phyloP scores from a whole-genome alignment of 495 filamentous ascomycete genomes.

The Penicillium diatomitis region DNA sequence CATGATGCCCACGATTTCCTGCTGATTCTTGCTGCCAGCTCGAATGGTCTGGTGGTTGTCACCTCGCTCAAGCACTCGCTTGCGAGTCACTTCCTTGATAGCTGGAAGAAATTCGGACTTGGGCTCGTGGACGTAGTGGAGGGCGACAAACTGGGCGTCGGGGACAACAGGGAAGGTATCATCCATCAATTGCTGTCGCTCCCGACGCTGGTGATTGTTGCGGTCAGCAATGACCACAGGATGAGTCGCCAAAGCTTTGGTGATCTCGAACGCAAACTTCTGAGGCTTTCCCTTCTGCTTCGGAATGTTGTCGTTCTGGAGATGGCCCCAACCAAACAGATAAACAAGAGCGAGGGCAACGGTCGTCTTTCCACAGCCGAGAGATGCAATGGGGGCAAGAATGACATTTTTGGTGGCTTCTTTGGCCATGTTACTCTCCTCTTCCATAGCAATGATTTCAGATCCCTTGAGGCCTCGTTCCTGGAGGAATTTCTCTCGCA shows the following conservation, averaged over 20 bases:
- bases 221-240: conserved; percentile 83
- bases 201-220: conserved; percentile 85
- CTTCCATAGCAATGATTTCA: conserved; percentile 67
- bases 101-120: conserved; percentile 43
- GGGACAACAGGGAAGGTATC: conserved; percentile 56
- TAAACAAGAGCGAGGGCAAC: conserved; percentile 72
- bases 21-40: conserved; percentile 51
- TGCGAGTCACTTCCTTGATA: conserved; percentile 65
- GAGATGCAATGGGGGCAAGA: conserved; percentile 77
- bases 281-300: conserved; percentile 61
- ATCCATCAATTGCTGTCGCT: conserved; percentile 76
- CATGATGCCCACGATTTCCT: conserved; percentile 83
- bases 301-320: conserved; percentile 96
- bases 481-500: conserved; percentile 78
- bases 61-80: conserved; percentile 73
- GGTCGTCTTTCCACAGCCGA: conserved; percentile 96
- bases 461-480: conserved; percentile 75
- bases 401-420: conserved; percentile 57
- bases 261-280: conserved; percentile 59
- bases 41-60: conserved; percentile 99
- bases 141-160: conserved; percentile 69
- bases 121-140: conserved; percentile 81
- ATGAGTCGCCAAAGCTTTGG: conserved; percentile 45
- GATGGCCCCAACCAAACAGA: conserved; percentile 86
- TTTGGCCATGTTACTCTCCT: conserved; percentile 17